These are phyloP conservation scores for Pseudomicrostroma phylloplanum DNA, from an alignment of 1,284 basidiomycete species.

Conservation along the genomic window DNA sequence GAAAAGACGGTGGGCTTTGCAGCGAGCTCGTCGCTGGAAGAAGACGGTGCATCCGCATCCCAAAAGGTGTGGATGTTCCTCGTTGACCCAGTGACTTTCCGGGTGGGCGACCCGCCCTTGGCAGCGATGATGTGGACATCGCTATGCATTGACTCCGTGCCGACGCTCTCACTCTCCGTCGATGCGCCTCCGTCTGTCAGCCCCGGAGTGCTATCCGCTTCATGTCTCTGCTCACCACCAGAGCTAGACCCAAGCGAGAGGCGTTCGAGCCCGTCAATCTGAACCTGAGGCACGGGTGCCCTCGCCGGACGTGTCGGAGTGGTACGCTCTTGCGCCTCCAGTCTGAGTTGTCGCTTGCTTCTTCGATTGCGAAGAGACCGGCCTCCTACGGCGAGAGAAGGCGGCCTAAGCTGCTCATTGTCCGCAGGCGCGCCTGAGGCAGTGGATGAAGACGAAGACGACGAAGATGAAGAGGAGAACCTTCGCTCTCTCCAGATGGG, in stretches of 20 bases:
- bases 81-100: too few species aligned
- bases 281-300: background rate
- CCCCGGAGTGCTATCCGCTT: background rate
- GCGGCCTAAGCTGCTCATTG: background rate
- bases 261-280: background rate
- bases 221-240: background rate
- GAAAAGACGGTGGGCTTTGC: too few species aligned
- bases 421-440: background rate
- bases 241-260: background rate
- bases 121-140: too few species aligned
- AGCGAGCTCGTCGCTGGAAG: too few species aligned
- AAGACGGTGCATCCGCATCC: too few species aligned
- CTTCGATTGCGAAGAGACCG: conserved; percentile 9
- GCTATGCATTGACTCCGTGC: too few species aligned
- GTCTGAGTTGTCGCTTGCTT: conserved; percentile 34
- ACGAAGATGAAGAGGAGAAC: background rate
- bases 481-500: too few species aligned
- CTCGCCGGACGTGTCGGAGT: conserved; percentile 25
- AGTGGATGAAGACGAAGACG: conserved; percentile 1
- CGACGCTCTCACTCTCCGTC: background rate
- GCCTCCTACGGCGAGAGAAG: background rate
- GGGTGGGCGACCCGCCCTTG: too few species aligned
- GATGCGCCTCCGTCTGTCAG: background rate
- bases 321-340: conserved; percentile 35
- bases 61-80: too few species aligned